Base-by-base conservation (phyloP, 805 yeast genomes). In the Zygoascus tannicola region DNA sequence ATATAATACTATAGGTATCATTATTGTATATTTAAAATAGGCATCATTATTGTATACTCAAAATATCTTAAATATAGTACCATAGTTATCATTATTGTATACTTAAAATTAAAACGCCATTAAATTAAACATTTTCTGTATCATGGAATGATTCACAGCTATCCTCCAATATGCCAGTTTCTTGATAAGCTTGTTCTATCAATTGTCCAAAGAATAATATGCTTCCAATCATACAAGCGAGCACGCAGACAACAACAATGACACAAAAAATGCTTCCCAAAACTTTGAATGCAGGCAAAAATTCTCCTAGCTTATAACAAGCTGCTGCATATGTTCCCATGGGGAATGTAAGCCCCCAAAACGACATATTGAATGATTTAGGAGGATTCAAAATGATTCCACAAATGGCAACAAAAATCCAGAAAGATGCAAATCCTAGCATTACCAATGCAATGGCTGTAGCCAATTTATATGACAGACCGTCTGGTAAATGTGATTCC, bases 331-430 rank as follows among this genome's bases (percentile, higher is more conserved):
- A 78, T 0, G 94, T 85, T 2, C 95, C 96, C 53, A 86, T 55
- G 3, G 95, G 96, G 79, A 87, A 87, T 50, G 95, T 83, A 68
- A 83, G 74, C 15, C 87, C 78, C 95, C 95, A 84, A 76, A 78
- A 77, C 1, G 75, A 71, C 50, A 69, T 68, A 22, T 68, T 65
- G 64, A 76, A 79, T 26, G 50, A 44, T 16, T 59, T 60, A 3
- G 60, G 55, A 0, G 70, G 71, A 28, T 57, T 55, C 18, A 55
- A 51, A 1, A 62, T 7, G 1, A 67, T 61, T 21, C 69, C 57
- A 1, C 62, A 38, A 2, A 68, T 34, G 1, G 78, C 71, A 7
- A 71, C 54, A 15, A 70, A 55, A 0, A 75, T 76, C 58, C 80
- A 67, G 57, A 76, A 78, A 51, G 72, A 73, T 1, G 85, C 90